These are phyloP conservation scores for Eimeria falciformis DNA, from an alignment of 169 alveolate genomes.

Conservation along the genomic window DNA sequence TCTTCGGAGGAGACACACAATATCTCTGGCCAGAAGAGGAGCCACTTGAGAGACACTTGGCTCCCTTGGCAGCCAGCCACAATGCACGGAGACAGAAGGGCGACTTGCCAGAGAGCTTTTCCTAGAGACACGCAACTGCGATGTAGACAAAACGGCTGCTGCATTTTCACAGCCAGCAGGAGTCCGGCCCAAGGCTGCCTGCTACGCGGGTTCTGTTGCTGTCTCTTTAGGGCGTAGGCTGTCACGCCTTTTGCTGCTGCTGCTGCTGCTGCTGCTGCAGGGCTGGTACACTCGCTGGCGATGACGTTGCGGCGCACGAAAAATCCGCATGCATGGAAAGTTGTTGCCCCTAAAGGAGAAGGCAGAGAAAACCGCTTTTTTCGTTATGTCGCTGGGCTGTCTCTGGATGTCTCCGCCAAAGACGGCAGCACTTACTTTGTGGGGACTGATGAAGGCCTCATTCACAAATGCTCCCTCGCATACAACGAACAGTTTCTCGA, in stretches of 20 bases:
- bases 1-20: too few relatives aligned
- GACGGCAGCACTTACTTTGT: constrained; percentile 91
- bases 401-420: constrained; percentile 88
- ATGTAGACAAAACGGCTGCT: too few relatives aligned
- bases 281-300: constrained; percentile 73
- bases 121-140: background rate
- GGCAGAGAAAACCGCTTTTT: constrained; percentile 81
- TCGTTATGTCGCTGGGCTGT: constrained; percentile 93
- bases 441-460: constrained; percentile 93
- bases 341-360: constrained; percentile 26
- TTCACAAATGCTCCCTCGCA: constrained; percentile 92
- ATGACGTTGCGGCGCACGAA: constrained; percentile 79
- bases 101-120: background rate
- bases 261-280: background rate
- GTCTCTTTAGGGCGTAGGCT: too few relatives aligned
- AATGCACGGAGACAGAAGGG: background rate
- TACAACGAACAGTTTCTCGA: constrained; percentile 93
- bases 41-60: background rate
- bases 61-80: too few relatives aligned
- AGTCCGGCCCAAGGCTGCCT: background rate
- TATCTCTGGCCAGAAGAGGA: background rate
- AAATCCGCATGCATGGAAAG: constrained; percentile 69
- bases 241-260: background rate
- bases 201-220: background rate
- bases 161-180: too few relatives aligned